Base-by-base conservation (phyloP, 495 filamentous ascomycete species). In the Penicillium argentinense region DNA sequence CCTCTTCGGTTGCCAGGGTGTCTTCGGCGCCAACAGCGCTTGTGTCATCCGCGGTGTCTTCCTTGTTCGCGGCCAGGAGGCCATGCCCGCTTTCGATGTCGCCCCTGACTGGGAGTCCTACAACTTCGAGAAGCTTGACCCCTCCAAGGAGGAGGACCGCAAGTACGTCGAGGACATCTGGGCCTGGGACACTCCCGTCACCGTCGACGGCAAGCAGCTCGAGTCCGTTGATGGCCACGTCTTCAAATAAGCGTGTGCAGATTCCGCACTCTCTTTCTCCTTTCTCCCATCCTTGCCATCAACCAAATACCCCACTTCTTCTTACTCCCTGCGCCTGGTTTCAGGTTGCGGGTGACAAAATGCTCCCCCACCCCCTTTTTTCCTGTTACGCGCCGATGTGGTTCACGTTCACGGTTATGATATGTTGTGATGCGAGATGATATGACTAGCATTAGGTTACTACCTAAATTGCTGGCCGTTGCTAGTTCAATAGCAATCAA, bases 51-150 rank as follows among this genome's bases (percentile, higher is more conserved):
- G 82, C 58, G 95, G 93, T 73, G 93, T 89, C 49, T 97, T 96
- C 74, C 69, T 97, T 63, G 79, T 96, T 77, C 91, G 93, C 57
- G 93, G 93, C 42, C 84, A 97, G 68, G 88, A 99, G 27, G 80
- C 77, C 62, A 60, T 80, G 34, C 87, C 90, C 40, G 95, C 88
- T 53, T 96, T 99, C 71, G 86, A 95, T 53, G 93, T 98, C 57
- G 93, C 91, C 60, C 93, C 93, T 57, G 93, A 99, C 75, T 90
- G 81, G 69, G 93, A 99, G 81, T 90, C 86, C 77, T 99, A 96
- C 80, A 74, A 84, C 61, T 99, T 96, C 82, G 82, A 66, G 57
- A 97, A 95, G 85, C 87, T 99, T 54, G 92, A 99, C 78, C 83
- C 84, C 64, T 79, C 71, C 63, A 93, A 87, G 63, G 66, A 80